phyloP scores from a whole-genome alignment of 2,329 filamentous ascomycete species.

The Ophiostoma piceae region DNA sequence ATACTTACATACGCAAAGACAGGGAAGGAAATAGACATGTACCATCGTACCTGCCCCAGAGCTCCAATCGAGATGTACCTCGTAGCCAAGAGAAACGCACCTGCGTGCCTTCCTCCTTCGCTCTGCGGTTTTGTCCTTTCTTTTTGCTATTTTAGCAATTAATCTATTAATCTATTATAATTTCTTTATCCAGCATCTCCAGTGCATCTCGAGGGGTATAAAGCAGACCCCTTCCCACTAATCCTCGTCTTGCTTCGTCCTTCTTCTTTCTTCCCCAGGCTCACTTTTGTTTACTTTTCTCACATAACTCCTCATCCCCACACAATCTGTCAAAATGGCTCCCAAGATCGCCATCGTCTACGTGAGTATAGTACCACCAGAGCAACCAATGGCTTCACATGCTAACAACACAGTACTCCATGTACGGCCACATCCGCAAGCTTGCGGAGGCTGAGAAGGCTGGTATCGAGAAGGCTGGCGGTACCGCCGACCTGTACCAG shows the following conservation, averaged over 20 bases:
- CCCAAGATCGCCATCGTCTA: slow-evolving; percentile 85
- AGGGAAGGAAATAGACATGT: not conserved
- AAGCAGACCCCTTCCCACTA: slow-evolving; percentile 11
- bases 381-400: not conserved
- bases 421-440: slow-evolving; percentile 84
- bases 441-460: slow-evolving; percentile 86
- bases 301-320: slow-evolving; percentile 12
- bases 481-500: slow-evolving; percentile 77
- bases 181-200: not conserved
- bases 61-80: not conserved
- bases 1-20: slow-evolving; percentile 7
- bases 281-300: not conserved
- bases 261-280: slow-evolving; percentile 6
- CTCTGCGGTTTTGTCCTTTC: not conserved
- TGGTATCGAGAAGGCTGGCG: slow-evolving; percentile 84
- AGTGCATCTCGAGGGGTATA: slow-evolving; percentile 17
- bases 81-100: not conserved
- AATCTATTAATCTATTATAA: not conserved
- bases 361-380: slow-evolving; percentile 50
- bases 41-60: not conserved
- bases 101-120: not conserved
- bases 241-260: slow-evolving; percentile 2
- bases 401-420: slow-evolving; percentile 64
- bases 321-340: slow-evolving; percentile 54
- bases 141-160: not conserved